These are phyloP conservation scores for Ascochyta koolunga DNA, from an alignment of 2,329 filamentous ascomycete species.

Conservation along the genomic window DNA sequence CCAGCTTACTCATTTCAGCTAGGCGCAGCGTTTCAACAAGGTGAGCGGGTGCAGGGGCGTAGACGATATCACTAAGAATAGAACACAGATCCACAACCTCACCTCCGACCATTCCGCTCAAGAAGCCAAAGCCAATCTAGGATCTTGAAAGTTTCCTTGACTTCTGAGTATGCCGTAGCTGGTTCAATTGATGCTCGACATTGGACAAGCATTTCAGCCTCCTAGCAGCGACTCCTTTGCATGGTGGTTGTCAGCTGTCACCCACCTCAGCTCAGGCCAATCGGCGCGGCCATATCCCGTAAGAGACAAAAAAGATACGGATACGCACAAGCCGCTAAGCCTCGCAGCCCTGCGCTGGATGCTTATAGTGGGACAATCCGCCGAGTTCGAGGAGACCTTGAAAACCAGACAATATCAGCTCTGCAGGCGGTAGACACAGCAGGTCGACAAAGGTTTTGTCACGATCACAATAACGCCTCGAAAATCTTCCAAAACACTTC, in stretches of 20 bases:
- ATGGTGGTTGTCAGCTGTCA: slow-evolving; percentile 11
- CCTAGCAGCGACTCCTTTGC: not conserved
- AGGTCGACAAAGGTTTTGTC: not conserved
- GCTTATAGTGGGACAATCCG: slow-evolving; percentile 10
- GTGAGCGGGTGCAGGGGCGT: slow-evolving; percentile 4
- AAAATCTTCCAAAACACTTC: not conserved
- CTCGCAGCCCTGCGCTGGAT: not conserved
- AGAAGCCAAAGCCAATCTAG: not conserved
- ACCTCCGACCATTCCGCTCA: not conserved
- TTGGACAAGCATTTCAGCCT: not conserved
- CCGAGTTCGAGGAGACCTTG: not conserved
- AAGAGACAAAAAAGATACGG: slow-evolving; percentile 1
- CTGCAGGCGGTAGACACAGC: not conserved
- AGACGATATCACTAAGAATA: slow-evolving; percentile 13
- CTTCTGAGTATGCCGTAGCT: not conserved
- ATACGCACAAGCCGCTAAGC: slow-evolving; percentile 9
- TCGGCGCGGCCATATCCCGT: not conserved
- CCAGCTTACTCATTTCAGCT: slow-evolving; percentile 5
- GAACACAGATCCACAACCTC: slow-evolving; percentile 7
- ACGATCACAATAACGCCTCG: not conserved
- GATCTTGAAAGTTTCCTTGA: not conserved
- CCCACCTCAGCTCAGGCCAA: slow-evolving; percentile 10
- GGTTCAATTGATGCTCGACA: not conserved
- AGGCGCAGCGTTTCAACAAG: slow-evolving; percentile 5
- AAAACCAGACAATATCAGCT: not conserved